Evolutionary conservation across 169 alveolate species (phyloP).

Genomic region (Toxoplasma gondii): DNA sequence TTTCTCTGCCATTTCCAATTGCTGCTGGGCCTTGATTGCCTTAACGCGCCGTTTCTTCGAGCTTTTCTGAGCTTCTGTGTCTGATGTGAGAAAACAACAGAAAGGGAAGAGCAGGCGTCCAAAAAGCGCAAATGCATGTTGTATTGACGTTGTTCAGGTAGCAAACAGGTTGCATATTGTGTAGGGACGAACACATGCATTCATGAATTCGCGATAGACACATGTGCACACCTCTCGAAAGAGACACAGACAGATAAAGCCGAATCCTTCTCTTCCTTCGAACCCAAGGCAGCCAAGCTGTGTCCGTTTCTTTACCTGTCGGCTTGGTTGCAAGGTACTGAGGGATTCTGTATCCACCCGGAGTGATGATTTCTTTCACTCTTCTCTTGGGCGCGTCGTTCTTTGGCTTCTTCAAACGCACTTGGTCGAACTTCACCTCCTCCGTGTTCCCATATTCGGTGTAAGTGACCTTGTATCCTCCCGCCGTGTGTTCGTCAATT

Average conservation of each 20-base stretch:
- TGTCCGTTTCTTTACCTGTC: constrained; percentile 45
- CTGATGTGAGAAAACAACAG: constrained; percentile 33
- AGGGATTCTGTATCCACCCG: constrained; percentile 72
- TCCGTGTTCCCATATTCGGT: constrained; percentile 69
- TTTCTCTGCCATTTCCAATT: constrained; percentile 63
- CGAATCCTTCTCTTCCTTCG: neutral
- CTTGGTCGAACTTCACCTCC: constrained; percentile 64
- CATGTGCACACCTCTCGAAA: neutral
- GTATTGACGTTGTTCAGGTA: neutral
- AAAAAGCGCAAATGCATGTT: neutral
- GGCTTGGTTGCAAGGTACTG: constrained; percentile 68
- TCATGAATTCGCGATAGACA: neutral
- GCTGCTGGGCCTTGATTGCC: constrained; percentile 67
- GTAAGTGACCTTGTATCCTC: constrained; percentile 67
- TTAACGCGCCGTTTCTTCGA: constrained; percentile 62
- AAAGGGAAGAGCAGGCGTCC: neutral
- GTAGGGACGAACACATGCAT: neutral
- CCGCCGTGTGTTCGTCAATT: constrained; percentile 56
- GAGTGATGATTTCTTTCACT: constrained; percentile 67
- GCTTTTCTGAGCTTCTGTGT: constrained; percentile 65
- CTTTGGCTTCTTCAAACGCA: constrained; percentile 49
- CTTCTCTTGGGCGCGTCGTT: constrained; percentile 43
- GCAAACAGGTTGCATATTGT: neutral
- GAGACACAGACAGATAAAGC: neutral
- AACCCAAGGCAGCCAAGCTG: too few species aligned